Conservation (phyloP, 2,329 filamentous ascomycete genomes). For the Berkeleyomyces basicola region DNA sequence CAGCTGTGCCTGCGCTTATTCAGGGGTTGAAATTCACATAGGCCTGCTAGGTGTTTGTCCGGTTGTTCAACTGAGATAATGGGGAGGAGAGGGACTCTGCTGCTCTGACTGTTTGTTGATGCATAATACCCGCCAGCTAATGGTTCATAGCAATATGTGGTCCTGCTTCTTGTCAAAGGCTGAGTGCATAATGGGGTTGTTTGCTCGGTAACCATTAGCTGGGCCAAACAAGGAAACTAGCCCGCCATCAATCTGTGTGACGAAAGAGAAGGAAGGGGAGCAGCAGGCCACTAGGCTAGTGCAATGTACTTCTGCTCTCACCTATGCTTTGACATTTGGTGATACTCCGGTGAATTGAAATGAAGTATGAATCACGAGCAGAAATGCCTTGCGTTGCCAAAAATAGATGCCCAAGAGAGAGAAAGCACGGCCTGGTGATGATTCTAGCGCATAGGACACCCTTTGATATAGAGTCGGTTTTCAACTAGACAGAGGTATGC, state of each 20-base stretch:
- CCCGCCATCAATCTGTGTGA: background rate
- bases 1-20: too few species aligned
- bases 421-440: background rate
- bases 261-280: background rate
- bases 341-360: background rate
- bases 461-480: background rate
- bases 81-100: too few species aligned
- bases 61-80: too few species aligned
- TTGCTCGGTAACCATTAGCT: background rate
- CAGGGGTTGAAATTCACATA: too few species aligned
- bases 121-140: background rate
- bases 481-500: background rate
- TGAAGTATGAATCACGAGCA: background rate
- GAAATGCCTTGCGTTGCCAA: background rate
- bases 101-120: background rate
- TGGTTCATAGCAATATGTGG: background rate
- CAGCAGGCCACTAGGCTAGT: background rate
- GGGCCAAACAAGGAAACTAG: background rate
- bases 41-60: too few species aligned
- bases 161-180: background rate
- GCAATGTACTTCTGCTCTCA: background rate
- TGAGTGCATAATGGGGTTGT: background rate
- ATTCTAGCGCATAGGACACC: background rate
- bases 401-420: background rate
- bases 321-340: background rate